These are phyloP conservation scores for Brettanomyces custersianus DNA, from an alignment of 805 yeast genomes.

Conservation along the genomic window DNA sequence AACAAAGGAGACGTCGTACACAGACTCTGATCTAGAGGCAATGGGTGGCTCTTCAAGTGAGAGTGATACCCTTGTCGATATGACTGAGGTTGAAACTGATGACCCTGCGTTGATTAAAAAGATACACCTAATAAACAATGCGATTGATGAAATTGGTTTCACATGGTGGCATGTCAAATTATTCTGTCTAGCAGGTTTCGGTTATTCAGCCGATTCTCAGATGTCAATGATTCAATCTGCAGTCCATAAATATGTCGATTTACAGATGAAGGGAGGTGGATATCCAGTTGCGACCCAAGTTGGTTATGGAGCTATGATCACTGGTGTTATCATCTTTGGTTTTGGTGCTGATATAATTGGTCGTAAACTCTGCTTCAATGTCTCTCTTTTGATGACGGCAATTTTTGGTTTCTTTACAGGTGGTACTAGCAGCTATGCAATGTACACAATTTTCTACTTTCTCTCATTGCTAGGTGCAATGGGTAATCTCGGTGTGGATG, in stretches of 20 bases:
- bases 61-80: slow-evolving; percentile 7
- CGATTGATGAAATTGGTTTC: slow-evolving; percentile 54
- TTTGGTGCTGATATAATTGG: slow-evolving; percentile 48
- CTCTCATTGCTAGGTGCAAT: slow-evolving; percentile 40
- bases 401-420: slow-evolving; percentile 46
- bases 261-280: slow-evolving; percentile 34
- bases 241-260: slow-evolving; percentile 36
- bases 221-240: slow-evolving; percentile 38
- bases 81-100: slow-evolving; percentile 15
- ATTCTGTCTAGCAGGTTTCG: slow-evolving; percentile 46
- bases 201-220: slow-evolving; percentile 48
- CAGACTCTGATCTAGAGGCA: slow-evolving; percentile 1
- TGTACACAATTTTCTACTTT: slow-evolving; percentile 40
- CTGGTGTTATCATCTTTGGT: slow-evolving; percentile 51
- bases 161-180: slow-evolving; percentile 45
- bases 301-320: slow-evolving; percentile 40
- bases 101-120: slow-evolving; percentile 32
- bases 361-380: slow-evolving; percentile 41
- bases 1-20: not conserved
- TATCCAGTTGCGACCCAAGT: slow-evolving; percentile 38
- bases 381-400: slow-evolving; percentile 39
- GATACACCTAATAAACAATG: slow-evolving; percentile 39
- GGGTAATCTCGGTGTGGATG: slow-evolving; percentile 49
- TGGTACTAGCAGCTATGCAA: slow-evolving; percentile 39
- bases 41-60: not conserved